Evolutionary conservation across 768 basidiomycete species (phyloP).

Genomic region (Trametes coccinea): DNA sequence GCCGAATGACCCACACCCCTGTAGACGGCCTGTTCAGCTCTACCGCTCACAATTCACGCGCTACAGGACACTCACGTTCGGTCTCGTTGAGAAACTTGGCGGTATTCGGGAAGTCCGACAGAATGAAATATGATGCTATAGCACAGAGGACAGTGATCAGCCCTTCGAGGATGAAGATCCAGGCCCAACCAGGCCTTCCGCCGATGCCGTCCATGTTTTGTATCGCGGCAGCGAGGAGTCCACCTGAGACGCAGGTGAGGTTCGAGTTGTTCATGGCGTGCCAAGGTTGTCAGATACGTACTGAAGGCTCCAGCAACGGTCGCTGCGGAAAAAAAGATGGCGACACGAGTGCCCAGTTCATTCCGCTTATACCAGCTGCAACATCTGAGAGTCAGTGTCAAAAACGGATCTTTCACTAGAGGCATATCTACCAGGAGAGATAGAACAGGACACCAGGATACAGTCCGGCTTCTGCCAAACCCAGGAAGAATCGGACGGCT

Average conservation of each 20-base stretch:
- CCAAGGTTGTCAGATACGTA: slow-evolving; percentile 23
- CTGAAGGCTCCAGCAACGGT: slow-evolving; percentile 79
- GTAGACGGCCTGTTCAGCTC: neutral
- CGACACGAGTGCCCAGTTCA: slow-evolving; percentile 71
- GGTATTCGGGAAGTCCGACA: slow-evolving; percentile 77
- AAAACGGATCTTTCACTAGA: neutral
- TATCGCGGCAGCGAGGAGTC: slow-evolving; percentile 65
- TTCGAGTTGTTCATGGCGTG: neutral
- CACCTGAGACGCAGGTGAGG: slow-evolving; percentile 40
- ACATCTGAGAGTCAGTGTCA: neutral
- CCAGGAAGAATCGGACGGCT: slow-evolving; percentile 65
- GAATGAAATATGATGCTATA: slow-evolving; percentile 64
- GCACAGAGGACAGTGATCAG: slow-evolving; percentile 63
- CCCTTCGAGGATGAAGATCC: slow-evolving; percentile 79
- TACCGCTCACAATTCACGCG: no score
- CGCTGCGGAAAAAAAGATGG: slow-evolving; percentile 78
- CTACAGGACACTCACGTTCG: slow-evolving; percentile 50
- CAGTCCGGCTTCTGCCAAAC: slow-evolving; percentile 52
- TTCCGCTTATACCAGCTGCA: slow-evolving; percentile 77
- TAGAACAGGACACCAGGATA: slow-evolving; percentile 61
- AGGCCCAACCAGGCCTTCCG: slow-evolving; percentile 62
- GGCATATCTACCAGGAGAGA: slow-evolving; percentile 47
- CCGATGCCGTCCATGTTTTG: slow-evolving; percentile 71
- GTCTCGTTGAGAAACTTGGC: slow-evolving; percentile 67
- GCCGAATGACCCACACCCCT: slow-evolving; percentile 65